phyloP scores from a whole-genome alignment of 2,329 filamentous ascomycete species.

The Colletotrichum musae region DNA sequence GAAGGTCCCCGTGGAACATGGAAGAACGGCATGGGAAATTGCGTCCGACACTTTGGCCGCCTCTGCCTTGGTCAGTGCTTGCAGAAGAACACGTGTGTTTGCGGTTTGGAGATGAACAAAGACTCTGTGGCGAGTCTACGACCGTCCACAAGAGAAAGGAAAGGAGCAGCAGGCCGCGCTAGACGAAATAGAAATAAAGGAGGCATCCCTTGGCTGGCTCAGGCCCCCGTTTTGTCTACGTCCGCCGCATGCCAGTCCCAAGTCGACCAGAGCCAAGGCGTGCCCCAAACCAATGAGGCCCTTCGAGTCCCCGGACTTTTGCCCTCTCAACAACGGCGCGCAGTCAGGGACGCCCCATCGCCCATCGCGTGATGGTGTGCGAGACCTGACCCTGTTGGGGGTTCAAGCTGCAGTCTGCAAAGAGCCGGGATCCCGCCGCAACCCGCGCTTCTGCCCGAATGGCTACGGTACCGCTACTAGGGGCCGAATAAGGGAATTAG shows the following conservation, averaged over 20 bases:
- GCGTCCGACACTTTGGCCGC: constrained; percentile 12
- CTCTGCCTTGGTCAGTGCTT: constrained; percentile 23
- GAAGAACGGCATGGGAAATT: constrained; percentile 27
- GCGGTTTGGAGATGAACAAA: constrained; percentile 11
- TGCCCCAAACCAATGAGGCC: not conserved
- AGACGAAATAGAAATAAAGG: constrained; percentile 18
- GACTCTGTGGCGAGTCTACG: not conserved
- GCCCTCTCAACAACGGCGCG: constrained; percentile 9
- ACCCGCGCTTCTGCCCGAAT: constrained; percentile 18
- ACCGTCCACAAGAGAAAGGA: constrained; percentile 4
- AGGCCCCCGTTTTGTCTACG: constrained; percentile 12
- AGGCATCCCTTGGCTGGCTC: constrained; percentile 28
- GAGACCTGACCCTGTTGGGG: not conserved
- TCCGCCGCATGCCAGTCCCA: constrained; percentile 23
- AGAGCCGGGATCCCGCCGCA: constrained; percentile 21
- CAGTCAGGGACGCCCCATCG: constrained; percentile 9
- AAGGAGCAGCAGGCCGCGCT: constrained; percentile 17
- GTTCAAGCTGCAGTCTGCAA: constrained; percentile 16
- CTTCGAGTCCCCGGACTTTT: not conserved
- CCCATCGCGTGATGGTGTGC: constrained; percentile 4
- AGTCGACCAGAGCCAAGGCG: constrained; percentile 11
- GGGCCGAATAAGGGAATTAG: constrained; percentile 8
- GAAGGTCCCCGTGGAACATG: not conserved
- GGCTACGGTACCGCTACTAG: not conserved
- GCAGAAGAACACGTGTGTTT: constrained; percentile 16